Evolutionary conservation across 2,329 filamentous ascomycete species (phyloP).

Genomic region (Lachnellula subtilissima): DNA sequence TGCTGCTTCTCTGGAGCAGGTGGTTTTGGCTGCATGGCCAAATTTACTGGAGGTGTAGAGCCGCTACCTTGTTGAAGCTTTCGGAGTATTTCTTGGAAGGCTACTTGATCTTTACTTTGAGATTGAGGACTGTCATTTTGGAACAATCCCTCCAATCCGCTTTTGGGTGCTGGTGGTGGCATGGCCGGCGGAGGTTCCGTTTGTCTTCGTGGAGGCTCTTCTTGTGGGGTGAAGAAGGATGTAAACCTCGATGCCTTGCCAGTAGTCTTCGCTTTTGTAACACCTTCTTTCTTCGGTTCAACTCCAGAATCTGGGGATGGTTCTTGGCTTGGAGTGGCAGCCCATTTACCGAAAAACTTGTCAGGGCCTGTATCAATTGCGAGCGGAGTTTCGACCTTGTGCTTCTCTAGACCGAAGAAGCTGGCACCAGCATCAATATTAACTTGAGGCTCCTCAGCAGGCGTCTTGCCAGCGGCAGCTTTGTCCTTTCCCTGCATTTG

Average conservation of each 20-base stretch:
- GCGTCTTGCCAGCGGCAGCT: slow-evolving; percentile 18
- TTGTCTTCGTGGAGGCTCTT: slow-evolving; percentile 44
- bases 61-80: slow-evolving; percentile 61
- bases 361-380: slow-evolving; percentile 65
- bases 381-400: slow-evolving; percentile 48
- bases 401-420: slow-evolving; percentile 40
- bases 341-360: slow-evolving; percentile 66
- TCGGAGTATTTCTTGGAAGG: slow-evolving; percentile 75
- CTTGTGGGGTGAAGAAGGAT: slow-evolving; percentile 65
- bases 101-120: slow-evolving; percentile 66
- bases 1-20: slow-evolving; percentile 40
- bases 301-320: slow-evolving; percentile 34
- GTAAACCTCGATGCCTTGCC: slow-evolving; percentile 80
- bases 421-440: slow-evolving; percentile 33
- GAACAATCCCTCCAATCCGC: slow-evolving; percentile 20
- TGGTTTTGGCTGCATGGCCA: slow-evolving; percentile 27
- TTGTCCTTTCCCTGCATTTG: slow-evolving; percentile 51
- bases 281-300: slow-evolving; percentile 41
- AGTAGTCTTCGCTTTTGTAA: slow-evolving; percentile 49
- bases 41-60: slow-evolving; percentile 39
- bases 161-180: slow-evolving; percentile 22
- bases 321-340: slow-evolving; percentile 46
- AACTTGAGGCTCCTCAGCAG: slow-evolving; percentile 36
- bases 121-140: slow-evolving; percentile 14
- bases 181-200: slow-evolving; percentile 46